phyloP scores from a whole-genome alignment of 139 green algal species.

The Closterium sp. region DNA sequence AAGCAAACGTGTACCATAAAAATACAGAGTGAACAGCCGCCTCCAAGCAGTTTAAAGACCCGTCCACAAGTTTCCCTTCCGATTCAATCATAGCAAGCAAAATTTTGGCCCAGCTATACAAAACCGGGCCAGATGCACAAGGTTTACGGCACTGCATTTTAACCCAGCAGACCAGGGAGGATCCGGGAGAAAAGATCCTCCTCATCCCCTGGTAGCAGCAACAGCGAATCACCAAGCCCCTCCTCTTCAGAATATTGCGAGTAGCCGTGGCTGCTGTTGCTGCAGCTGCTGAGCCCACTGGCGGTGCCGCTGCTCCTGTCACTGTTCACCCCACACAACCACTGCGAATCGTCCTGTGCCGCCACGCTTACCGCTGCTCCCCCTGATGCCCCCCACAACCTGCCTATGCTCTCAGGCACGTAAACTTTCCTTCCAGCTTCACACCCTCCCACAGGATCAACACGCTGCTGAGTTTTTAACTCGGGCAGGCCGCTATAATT shows the following conservation, averaged over 20 bases:
- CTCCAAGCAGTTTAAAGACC: no score
- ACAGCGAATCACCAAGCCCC: neutral
- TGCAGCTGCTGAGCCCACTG: neutral
- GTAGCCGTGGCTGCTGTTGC: neutral
- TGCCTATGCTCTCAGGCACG: neutral
- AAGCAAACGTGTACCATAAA: no score
- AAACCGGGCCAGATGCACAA: no score
- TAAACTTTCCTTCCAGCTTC: neutral
- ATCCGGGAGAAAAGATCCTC: neutral
- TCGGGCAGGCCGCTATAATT: neutral
- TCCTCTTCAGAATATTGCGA: neutral
- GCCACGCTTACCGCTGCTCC: neutral
- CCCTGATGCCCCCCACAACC: neutral
- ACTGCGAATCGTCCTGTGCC: neutral
- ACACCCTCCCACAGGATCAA: neutral
- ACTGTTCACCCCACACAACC: neutral
- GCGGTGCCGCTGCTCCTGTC: neutral
- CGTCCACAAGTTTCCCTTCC: no score
- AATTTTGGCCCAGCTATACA: no score
- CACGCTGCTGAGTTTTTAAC: neutral
- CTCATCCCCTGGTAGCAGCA: neutral
- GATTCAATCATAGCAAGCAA: no score
- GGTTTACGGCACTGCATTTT: neutral
- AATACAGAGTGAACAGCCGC: no score
- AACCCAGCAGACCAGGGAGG: neutral